A percentile compares a stretch with the other conserved stretches of the same genome.
Evolutionary conservation across 495 filamentous ascomycete species (phyloP).

Genomic region (Lindgomyces ingoldianus): DNA sequence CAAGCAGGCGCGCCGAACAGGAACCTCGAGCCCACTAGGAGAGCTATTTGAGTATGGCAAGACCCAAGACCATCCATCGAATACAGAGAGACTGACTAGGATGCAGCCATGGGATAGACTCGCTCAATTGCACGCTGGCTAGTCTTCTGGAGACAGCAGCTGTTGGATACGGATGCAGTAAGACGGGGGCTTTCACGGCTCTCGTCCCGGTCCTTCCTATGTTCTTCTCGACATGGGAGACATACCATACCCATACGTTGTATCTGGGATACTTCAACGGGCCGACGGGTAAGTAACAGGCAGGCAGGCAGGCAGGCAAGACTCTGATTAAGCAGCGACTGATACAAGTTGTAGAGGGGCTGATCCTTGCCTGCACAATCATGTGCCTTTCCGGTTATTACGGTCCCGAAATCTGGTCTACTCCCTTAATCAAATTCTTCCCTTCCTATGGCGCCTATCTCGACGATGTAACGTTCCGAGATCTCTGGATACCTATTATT

Average conservation of each 20-base stretch:
- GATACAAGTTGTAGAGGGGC: constrained; percentile 62
- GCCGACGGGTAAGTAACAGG: constrained; percentile 60
- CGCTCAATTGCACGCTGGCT: constrained; percentile 90
- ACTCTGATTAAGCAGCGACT: constrained; percentile 1
- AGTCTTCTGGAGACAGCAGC: constrained; percentile 86
- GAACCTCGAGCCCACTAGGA: constrained; percentile 89
- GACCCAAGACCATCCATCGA: neutral
- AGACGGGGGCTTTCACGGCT: constrained; percentile 85
- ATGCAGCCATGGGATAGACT: constrained; percentile 87
- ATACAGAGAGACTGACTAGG: constrained; percentile 42
- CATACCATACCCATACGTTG: constrained; percentile 95
- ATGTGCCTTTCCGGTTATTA: constrained; percentile 86
- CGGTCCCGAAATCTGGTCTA: constrained; percentile 84
- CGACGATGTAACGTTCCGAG: constrained; percentile 59
- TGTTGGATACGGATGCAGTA: constrained; percentile 81
- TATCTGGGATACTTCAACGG: constrained; percentile 98
- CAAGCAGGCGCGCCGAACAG: constrained; percentile 92
- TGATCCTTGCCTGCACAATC: constrained; percentile 80
- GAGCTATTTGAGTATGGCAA: constrained; percentile 84
- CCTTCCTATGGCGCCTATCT: constrained; percentile 28
- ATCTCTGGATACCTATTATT: constrained; percentile 85
- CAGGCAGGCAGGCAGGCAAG: no score
- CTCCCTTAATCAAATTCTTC: constrained; percentile 55
- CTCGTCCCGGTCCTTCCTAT: constrained; percentile 89
- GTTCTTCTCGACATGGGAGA: constrained; percentile 99